Base-by-base conservation (phyloP, 495 filamentous ascomycete genomes). In the Clohesyomyces aquaticus region DNA sequence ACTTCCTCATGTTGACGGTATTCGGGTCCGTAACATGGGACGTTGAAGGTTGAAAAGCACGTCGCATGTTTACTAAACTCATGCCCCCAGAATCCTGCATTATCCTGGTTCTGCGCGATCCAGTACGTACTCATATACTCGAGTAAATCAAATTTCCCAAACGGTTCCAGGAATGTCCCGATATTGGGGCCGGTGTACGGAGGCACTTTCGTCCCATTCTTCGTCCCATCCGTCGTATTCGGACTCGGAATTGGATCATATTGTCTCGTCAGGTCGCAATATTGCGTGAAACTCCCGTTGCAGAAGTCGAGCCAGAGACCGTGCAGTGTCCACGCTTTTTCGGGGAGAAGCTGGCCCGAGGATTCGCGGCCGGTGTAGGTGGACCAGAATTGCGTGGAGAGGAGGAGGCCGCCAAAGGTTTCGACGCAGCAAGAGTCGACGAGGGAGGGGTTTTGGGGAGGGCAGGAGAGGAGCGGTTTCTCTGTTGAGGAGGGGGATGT, bases 21-120 rank as follows among this genome's bases (percentile, higher is more conserved):
- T n/a, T 65, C 12, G 0, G 78, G 76, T 0, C 79, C 79, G 65
- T 81, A 84, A 73, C 81, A 84, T 22, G 76, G 71, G 2, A 71
- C 62, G 60, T 81, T 78, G 62, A 82, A 82, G 50, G 77, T 81
- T 43, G 76, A 79, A 71, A 72, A 82, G 77, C 81, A 84, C 12
- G 80, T 84, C 6, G 75, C 81, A 68, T 84, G 81, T 73, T 84
- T 84, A 71, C 72, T 76, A 70, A 82, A 84, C 60, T 84, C 81
- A 71, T 83, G 80, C 42, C 68, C 80, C 81, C 81, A 84, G 70
- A 84, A 75, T 23, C 76, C 75, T 25, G 67, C 54, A 71, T 77
- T 83, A 1, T 77, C 76, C 14, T 71, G 61, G 62, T 66, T 72
- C 60, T 76, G 77, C 50, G 68, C 72, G 50, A 80, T 77, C 80